These are phyloP conservation scores for Penicillium alfredii DNA, from an alignment of 495 filamentous ascomycete species.

Conservation along the genomic window DNA sequence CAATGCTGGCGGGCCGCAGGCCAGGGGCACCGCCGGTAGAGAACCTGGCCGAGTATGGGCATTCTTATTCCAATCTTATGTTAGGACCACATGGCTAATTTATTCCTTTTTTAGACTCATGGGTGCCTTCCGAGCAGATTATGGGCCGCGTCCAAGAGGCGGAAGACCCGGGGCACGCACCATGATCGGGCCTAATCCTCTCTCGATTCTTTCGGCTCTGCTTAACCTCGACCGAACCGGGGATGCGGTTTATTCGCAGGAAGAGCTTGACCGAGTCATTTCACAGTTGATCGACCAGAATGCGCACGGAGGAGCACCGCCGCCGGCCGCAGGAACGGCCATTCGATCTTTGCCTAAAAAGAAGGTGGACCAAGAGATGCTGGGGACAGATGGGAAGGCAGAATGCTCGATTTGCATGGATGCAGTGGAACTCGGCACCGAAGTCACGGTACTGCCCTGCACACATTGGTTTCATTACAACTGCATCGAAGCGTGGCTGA, in stretches of 20 bases:
- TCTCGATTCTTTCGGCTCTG: conserved; percentile 39
- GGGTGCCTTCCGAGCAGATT: conserved; percentile 22
- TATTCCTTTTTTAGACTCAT: conserved; percentile 25
- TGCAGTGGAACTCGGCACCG: conserved; percentile 63
- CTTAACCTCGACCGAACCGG: conserved; percentile 59
- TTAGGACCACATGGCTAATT: neutral
- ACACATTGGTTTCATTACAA: conserved; percentile 84
- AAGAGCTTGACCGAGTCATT: conserved; percentile 84
- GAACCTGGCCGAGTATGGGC: conserved; percentile 36
- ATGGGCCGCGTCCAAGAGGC: conserved; percentile 8
- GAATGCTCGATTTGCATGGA: conserved; percentile 97
- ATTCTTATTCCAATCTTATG: conserved; percentile 6
- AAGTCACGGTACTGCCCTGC: conserved; percentile 78
- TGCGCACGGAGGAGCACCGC: conserved; percentile 66
- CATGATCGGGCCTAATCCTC: conserved; percentile 23
- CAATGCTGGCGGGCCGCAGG: conserved; percentile 30
- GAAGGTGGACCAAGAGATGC: conserved; percentile 56
- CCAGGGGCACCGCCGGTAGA: conserved; percentile 18
- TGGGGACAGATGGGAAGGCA: conserved; percentile 56
- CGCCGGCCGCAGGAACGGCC: conserved; percentile 68
- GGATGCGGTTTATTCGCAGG: conserved; percentile 89
- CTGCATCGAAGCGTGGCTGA: conserved; percentile 75
- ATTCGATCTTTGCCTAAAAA: conserved; percentile 71
- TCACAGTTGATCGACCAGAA: conserved; percentile 81
- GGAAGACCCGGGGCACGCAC: conserved; percentile 17